Conservation (phyloP, 2,329 filamentous ascomycete species). For the Penicillium hesseltinei region DNA sequence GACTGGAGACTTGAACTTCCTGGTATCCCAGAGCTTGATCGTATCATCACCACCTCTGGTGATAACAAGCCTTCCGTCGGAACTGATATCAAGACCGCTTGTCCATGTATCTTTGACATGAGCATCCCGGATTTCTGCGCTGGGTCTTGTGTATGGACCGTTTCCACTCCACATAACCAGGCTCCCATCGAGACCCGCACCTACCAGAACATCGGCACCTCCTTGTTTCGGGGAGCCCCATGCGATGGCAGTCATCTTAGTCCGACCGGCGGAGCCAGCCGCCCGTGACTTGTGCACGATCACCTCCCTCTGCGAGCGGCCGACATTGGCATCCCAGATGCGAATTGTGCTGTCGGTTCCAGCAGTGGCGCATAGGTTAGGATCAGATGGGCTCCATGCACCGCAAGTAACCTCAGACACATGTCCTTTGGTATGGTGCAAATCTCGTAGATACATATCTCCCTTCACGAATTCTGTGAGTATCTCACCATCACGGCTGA, state of each 20-base stretch:
- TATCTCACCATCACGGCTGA: conserved; percentile 83
- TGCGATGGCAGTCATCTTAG: conserved; percentile 86
- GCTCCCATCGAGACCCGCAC: conserved; percentile 82
- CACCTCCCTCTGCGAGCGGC: conserved; percentile 84
- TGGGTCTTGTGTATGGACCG: conserved; percentile 77
- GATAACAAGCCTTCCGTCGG: conserved; percentile 85
- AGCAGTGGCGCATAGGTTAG: conserved; percentile 81
- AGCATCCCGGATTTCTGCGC: conserved; percentile 78
- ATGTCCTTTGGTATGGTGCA: conserved; percentile 97
- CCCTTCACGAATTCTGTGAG: conserved; percentile 90
- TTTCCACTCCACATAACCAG: conserved; percentile 90
- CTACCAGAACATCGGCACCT: conserved; percentile 74
- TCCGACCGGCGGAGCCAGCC: conserved; percentile 83
- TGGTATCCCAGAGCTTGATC: conserved; percentile 95
- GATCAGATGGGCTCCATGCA: conserved; percentile 85
- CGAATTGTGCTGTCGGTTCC: conserved; percentile 92
- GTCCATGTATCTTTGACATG: conserved; percentile 86
- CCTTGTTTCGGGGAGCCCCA: conserved; percentile 79
- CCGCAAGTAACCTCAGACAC: conserved; percentile 87
- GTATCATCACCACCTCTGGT: conserved; percentile 87
- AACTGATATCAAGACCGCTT: conserved; percentile 83
- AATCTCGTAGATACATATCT: conserved; percentile 96
- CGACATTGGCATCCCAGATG: conserved; percentile 95
- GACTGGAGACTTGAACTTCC: conserved; percentile 90
- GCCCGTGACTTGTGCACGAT: conserved; percentile 93